Conservation (phyloP, 805 yeast species). For the Ogataea saltuana region DNA sequence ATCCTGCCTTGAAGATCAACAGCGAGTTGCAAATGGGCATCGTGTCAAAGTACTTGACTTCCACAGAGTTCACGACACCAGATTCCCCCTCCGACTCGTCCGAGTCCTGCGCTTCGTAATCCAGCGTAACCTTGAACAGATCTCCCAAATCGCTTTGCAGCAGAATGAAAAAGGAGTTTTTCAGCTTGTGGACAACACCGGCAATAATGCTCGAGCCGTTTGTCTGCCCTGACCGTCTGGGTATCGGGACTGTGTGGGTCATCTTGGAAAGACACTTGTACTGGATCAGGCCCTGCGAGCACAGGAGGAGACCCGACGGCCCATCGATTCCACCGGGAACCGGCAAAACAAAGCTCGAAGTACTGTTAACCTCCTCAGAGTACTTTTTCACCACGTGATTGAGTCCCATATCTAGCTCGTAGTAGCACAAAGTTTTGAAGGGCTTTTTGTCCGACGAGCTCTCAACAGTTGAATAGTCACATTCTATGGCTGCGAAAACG, state of each 20-base stretch:
- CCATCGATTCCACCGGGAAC: slow-evolving; percentile 76
- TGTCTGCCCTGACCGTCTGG: slow-evolving; percentile 41
- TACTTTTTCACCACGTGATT: slow-evolving; percentile 66
- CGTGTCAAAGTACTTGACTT: slow-evolving; percentile 75
- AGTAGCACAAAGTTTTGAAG: slow-evolving; percentile 52
- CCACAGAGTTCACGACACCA: slow-evolving; percentile 41
- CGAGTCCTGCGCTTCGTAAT: slow-evolving; percentile 42
- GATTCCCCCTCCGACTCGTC: slow-evolving; percentile 37
- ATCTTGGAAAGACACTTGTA: slow-evolving; percentile 46
- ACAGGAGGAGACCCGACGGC: slow-evolving; percentile 67
- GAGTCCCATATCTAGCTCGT: slow-evolving; percentile 83
- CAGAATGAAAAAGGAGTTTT: slow-evolving; percentile 62
- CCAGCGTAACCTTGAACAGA: slow-evolving; percentile 63
- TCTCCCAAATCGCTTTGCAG: slow-evolving; percentile 76
- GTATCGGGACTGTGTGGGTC: slow-evolving; percentile 51
- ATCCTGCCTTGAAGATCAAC: slow-evolving; percentile 72
- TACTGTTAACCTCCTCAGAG: slow-evolving; percentile 39
- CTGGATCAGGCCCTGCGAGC: slow-evolving; percentile 55
- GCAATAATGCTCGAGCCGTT: slow-evolving; percentile 43
- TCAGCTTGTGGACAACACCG: slow-evolving; percentile 67
- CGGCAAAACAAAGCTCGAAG: slow-evolving; percentile 56
- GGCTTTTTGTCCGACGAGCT: slow-evolving; percentile 12
- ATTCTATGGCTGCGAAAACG: slow-evolving; percentile 76
- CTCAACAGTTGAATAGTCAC: slow-evolving; percentile 44
- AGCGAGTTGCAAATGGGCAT: slow-evolving; percentile 59